Percentiles rank a stretch among this genome's conserved stretches.
Conservation (phyloP, 495 filamentous ascomycete genomes). For the Neurospora sp. region DNA sequence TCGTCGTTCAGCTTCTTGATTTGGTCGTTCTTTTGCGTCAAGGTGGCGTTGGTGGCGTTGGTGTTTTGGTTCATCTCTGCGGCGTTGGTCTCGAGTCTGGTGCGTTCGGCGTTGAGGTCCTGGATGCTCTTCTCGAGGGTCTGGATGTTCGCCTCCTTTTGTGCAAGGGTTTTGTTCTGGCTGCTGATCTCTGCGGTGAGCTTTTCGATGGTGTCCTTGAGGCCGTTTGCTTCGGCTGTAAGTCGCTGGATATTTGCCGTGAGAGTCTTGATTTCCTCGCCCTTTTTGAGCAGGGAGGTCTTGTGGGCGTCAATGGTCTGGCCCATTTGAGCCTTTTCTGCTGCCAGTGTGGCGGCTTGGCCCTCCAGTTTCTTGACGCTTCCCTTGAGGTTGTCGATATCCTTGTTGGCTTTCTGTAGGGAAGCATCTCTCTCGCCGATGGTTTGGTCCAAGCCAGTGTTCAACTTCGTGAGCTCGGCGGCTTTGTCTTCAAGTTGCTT, state of each 20-base stretch:
- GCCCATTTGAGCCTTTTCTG: neutral
- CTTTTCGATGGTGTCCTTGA: neutral
- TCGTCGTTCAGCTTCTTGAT: neutral
- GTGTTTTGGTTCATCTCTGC: neutral
- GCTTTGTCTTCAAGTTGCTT: neutral
- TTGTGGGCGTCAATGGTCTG: neutral
- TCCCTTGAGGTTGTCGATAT: neutral
- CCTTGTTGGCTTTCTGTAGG: neutral
- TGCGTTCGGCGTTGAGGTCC: conserved; percentile 60
- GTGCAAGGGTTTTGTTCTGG: neutral
- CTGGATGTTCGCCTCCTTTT: neutral
- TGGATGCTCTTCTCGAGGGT: conserved; percentile 67
- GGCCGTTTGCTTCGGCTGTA: neutral
- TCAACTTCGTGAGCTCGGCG: neutral
- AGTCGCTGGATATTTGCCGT: neutral
- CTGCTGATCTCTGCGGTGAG: neutral
- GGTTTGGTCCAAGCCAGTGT: neutral
- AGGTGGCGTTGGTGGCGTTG: neutral
- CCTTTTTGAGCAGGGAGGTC: neutral
- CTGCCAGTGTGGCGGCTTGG: neutral
- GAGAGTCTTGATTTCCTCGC: neutral
- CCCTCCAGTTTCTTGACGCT: neutral
- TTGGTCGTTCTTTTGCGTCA: neutral
- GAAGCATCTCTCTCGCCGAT: neutral
- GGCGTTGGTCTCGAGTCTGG: neutral